Conservation (phyloP, 2,329 filamentous ascomycete species). For the Cordyceps cateniannulata region DNA sequence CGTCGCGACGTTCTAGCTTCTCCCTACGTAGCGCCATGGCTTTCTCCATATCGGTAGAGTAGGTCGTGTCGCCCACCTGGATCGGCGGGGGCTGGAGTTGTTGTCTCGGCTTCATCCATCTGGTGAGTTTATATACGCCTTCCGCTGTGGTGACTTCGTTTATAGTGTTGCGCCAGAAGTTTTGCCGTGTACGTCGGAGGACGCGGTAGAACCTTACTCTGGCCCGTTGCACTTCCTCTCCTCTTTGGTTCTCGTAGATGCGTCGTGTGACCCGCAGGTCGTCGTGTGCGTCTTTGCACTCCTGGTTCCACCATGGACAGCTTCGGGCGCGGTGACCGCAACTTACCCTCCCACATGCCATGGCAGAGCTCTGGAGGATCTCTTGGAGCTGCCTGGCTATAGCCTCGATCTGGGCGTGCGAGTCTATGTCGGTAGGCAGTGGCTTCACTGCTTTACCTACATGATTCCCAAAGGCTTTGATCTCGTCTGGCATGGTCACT, state of each 20-base stretch:
- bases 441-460: not conserved
- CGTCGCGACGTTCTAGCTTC: constrained; percentile 2
- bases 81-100: not conserved
- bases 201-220: not conserved
- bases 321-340: not conserved
- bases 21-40: not conserved
- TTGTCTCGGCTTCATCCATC: constrained; percentile 1
- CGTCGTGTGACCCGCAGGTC: not conserved
- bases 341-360: not conserved
- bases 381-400: not conserved
- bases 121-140: constrained; percentile 1
- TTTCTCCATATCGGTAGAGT: not conserved
- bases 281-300: not conserved
- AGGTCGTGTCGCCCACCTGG: not conserved
- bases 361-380: not conserved
- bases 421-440: not conserved
- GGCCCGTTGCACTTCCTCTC: not conserved
- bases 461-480: not conserved
- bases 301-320: not conserved
- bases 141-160: not conserved
- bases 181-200: not conserved
- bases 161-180: not conserved
- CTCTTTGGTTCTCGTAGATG: not conserved
- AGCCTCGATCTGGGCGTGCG: not conserved
- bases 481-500: not conserved